Conservation (phyloP, 306 rosid genomes). For the Dalbergia cochinchinensis region DNA sequence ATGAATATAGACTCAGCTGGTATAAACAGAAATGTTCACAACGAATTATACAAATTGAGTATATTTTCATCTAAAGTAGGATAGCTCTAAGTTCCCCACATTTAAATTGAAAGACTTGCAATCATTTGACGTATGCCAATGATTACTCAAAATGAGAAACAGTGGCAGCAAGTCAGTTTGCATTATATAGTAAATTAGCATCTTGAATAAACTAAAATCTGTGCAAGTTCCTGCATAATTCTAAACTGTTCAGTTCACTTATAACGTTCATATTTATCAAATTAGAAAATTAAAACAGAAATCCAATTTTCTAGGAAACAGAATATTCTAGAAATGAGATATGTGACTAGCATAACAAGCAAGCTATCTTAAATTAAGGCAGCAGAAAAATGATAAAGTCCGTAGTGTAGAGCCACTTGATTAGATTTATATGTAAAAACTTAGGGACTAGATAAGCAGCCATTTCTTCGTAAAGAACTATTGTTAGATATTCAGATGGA, state of each 20-base stretch:
- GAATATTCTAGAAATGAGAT: background rate
- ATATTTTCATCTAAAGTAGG: conserved; percentile 12
- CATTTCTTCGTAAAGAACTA: background rate
- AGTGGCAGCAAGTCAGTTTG: background rate
- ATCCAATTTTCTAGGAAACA: conserved; percentile 4
- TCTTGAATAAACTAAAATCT: conserved; percentile 9
- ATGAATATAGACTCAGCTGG: conserved; percentile 30
- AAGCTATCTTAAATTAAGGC: conserved; percentile 7
- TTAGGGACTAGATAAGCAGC: background rate
- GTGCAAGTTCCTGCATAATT: background rate
- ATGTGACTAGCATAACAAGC: conserved; percentile 1
- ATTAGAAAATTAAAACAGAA: background rate
- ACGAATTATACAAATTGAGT: conserved; percentile 20
- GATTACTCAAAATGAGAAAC: conserved; percentile 22
- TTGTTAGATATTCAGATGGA: background rate
- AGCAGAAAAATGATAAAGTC: background rate
- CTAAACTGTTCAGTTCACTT: conserved; percentile 4
- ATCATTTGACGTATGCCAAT: background rate
- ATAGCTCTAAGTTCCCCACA: conserved; percentile 16
- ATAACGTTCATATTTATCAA: conserved; percentile 9
- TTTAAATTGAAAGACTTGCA: conserved; percentile 30
- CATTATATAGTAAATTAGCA: background rate
- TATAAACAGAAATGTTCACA: conserved; percentile 26
- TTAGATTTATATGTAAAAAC: conserved; percentile 17
- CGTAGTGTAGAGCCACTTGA: conserved; percentile 3